Evolutionary conservation across 2,329 filamentous ascomycete species (phyloP), one percentile per base, ranked within the genome.

Genomic region (Cryphonectria nitschkei): DNA sequence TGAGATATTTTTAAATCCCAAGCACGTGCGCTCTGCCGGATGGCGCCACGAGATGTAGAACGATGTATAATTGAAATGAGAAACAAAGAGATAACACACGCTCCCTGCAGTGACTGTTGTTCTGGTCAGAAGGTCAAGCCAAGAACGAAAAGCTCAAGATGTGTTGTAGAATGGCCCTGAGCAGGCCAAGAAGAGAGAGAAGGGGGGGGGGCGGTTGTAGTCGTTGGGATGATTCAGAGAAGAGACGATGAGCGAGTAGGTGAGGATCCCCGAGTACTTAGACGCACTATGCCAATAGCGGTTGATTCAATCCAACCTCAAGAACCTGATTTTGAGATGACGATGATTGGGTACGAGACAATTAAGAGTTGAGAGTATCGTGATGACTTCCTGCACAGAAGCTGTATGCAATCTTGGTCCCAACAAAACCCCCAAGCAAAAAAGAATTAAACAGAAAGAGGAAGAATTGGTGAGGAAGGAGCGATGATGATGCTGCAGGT

Each of bases 21-120:
- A 54, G 52, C 52, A 54, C 52, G 52, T 54, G 52, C 52, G 52
- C 52, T 54, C 52, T 13, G n/a, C 52, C 52, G 52, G n/a, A 26
- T 11, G 52, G n/a, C 11, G 1, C 52, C 52, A 56, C 52, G 26
- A 56, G 26, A 3, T n/a, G 9, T n/a, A n/a, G 22, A 50, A n/a
- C 46, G 46, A 50, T n/a, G 46, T 9, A n/a, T 9, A n/a, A 8
- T n/a, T 50, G 7, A n/a, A n/a, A 9, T 1, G 8, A 50, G 2
- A 50, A 9, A 22, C 11, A 43, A 43, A 29, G 22, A 29, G 7
- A 26, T 3, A 5, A 26, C n/a, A 56, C 52, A 32, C 52, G 52
- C 52, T 56, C 4, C 26, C 13, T 14, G n/a, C 3, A 14, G 13
- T 26, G 13, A 11, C 9, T 56, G 2, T 19, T 14, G 6, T 14